Evolutionary conservation across 148 eudicot species (phyloP).

Genomic region (Fagopyrum homotropicum): DNA sequence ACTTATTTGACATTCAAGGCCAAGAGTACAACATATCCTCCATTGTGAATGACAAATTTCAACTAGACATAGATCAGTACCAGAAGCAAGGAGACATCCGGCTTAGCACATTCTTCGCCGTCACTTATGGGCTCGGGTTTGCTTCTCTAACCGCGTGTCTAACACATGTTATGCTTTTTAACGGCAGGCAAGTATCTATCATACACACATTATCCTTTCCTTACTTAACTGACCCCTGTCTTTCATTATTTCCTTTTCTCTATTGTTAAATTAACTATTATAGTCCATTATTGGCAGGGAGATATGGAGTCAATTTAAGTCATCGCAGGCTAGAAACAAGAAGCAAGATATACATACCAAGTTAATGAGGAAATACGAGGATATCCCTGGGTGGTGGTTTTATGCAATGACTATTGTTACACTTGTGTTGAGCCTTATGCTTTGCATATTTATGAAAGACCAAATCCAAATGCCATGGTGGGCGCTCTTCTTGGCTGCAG

Average conservation of each 20-base stretch:
- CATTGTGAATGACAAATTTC: conserved; percentile 34
- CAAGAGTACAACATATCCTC: conserved; percentile 19
- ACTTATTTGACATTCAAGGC: conserved; percentile 24
- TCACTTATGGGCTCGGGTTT: conserved; percentile 42
- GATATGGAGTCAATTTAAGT: neutral
- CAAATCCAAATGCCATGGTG: conserved; percentile 67
- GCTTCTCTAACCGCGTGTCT: conserved; percentile 40
- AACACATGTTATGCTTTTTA: conserved; percentile 37
- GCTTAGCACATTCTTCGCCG: conserved; percentile 34
- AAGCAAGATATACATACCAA: conserved; percentile 51
- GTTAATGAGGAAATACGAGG: conserved; percentile 54
- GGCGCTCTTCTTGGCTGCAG: conserved; percentile 51
- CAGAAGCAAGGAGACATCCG: conserved; percentile 23
- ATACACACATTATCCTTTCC: neutral
- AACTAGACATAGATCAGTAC: conserved; percentile 27
- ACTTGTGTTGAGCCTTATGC: conserved; percentile 24
- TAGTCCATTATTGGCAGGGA: neutral
- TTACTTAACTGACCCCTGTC: no score
- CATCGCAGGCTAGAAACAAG: neutral
- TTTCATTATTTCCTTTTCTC: neutral
- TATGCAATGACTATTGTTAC: conserved; percentile 31
- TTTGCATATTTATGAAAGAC: conserved; percentile 32
- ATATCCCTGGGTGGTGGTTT: conserved; percentile 65
- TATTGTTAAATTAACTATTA: neutral
- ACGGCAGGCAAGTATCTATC: conserved; percentile 36